Conservation (phyloP, 2,329 filamentous ascomycete genomes). For the Phaeosphaeria sp. region DNA sequence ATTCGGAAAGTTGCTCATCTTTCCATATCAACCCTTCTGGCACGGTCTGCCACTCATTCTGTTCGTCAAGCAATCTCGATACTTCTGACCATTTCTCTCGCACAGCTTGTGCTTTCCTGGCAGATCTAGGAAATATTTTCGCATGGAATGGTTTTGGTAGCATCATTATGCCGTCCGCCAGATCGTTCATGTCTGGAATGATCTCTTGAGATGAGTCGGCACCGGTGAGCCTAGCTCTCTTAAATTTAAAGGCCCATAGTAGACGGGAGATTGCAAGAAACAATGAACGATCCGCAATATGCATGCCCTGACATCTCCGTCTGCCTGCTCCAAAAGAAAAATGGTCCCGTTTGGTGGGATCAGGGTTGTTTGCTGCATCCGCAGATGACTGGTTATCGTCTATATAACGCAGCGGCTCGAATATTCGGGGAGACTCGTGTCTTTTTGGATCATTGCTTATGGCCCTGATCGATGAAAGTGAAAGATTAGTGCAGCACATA, state of each 20-base stretch:
- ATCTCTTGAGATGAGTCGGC: conserved; percentile 15
- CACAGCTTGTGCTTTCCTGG: conserved; percentile 8
- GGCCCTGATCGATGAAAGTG: no score
- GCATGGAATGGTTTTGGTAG: conserved; percentile 25
- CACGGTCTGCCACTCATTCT: conserved; percentile 27
- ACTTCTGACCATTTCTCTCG: conserved; percentile 26
- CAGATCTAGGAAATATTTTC: conserved; percentile 20
- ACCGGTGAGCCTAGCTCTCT: not conserved
- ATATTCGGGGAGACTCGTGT: conserved; percentile 51
- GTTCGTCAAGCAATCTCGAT: conserved; percentile 17
- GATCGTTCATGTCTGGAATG: conserved; percentile 16
- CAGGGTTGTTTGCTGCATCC: conserved; percentile 41
- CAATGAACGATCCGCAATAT: conserved; percentile 43
- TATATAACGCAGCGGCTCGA: conserved; percentile 53
- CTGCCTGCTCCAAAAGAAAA: conserved; percentile 49
- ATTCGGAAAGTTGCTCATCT: no score
- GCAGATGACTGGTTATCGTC: conserved; percentile 34
- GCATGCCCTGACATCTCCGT: conserved; percentile 48
- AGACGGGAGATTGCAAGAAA: conserved; percentile 41
- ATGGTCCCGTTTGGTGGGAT: conserved; percentile 40
- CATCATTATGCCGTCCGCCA: conserved; percentile 26
- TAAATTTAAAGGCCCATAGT: conserved; percentile 44
- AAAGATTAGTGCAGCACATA: no score
- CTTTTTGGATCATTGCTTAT: conserved; percentile 53
- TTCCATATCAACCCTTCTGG: conserved; percentile 27